These are phyloP conservation scores for Citrus cavaleriei DNA, from an alignment of 345 rosid species.

Conservation along the genomic window DNA sequence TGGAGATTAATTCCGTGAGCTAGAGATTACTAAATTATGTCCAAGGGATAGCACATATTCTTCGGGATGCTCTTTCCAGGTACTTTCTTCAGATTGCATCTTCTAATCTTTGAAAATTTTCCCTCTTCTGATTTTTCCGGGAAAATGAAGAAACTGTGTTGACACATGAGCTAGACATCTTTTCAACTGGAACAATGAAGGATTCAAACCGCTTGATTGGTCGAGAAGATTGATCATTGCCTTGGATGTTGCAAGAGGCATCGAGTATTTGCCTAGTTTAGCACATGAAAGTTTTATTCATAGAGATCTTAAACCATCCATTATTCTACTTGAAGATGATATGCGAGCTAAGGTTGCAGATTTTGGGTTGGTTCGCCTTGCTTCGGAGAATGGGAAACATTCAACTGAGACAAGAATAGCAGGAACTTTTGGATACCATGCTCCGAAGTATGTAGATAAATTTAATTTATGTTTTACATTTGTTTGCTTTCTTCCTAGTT, in stretches of 20 bases:
- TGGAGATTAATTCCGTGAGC: too few relatives aligned
- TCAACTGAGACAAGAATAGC: too few relatives aligned
- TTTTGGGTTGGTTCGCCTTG: too few relatives aligned
- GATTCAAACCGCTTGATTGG: neutral
- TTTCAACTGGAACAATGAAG: too few relatives aligned
- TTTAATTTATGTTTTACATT: too few relatives aligned
- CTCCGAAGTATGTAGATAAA: slow-evolving; percentile 34
- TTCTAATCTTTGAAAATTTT: neutral
- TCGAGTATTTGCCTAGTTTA: neutral
- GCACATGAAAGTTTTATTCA: slow-evolving; percentile 59
- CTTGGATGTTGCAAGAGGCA: neutral
- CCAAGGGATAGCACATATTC: too few relatives aligned
- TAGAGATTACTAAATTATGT: too few relatives aligned
- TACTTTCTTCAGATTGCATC: too few relatives aligned
- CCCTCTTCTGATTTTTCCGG: neutral
- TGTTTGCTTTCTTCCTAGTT: too few relatives aligned
- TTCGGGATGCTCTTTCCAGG: too few relatives aligned
- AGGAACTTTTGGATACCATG: too few relatives aligned
- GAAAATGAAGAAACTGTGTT: neutral
- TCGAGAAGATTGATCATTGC: neutral
- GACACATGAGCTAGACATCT: neutral
- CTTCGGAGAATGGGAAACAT: too few relatives aligned
- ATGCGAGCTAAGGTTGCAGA: slow-evolving; percentile 49
- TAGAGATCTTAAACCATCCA: slow-evolving; percentile 49
- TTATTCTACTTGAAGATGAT: slow-evolving; percentile 53